Percentiles rank a stretch among this genome's conserved stretches.
Conservation (phyloP, 352 stramenopile genomes). For the Phytophthora boehmeriae region DNA sequence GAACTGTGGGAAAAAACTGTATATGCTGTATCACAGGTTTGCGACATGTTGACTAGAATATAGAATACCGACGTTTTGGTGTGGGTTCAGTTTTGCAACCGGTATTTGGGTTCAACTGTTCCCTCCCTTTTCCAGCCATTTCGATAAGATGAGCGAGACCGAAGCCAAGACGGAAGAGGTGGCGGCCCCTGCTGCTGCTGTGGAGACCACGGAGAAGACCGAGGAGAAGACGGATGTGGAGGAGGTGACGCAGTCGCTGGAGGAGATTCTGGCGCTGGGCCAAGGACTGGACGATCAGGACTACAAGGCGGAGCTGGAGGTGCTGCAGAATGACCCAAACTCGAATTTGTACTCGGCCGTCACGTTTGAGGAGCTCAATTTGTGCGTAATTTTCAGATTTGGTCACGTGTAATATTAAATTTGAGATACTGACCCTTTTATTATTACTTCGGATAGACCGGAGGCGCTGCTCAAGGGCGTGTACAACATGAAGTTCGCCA, state of each 20-base stretch:
- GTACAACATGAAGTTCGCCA: slow-evolving; percentile 90
- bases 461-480: slow-evolving; percentile 82
- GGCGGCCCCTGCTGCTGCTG: slow-evolving; percentile 1
- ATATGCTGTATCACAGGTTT: neutral
- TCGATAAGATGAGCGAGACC: slow-evolving; percentile 34
- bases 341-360: slow-evolving; percentile 87
- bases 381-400: slow-evolving; percentile 37
- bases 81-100: too few species aligned
- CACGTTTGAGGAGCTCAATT: slow-evolving; percentile 83
- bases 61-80: too few species aligned
- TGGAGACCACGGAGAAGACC: slow-evolving; percentile 1
- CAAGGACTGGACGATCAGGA: slow-evolving; percentile 87
- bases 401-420: neutral
- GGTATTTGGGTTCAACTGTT: too few species aligned
- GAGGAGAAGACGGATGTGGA: slow-evolving; percentile 40
- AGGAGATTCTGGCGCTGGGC: slow-evolving; percentile 82
- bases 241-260: slow-evolving; percentile 80
- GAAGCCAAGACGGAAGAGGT: slow-evolving; percentile 26
- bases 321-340: slow-evolving; percentile 86
- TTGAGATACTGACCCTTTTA: slow-evolving; percentile 8
- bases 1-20: too few species aligned
- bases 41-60: too few species aligned
- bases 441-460: slow-evolving; percentile 32
- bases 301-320: slow-evolving; percentile 86
- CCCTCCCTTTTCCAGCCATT: neutral